Base-by-base conservation (phyloP, 345 rosid species). In the Melastoma malabathricum region DNA sequence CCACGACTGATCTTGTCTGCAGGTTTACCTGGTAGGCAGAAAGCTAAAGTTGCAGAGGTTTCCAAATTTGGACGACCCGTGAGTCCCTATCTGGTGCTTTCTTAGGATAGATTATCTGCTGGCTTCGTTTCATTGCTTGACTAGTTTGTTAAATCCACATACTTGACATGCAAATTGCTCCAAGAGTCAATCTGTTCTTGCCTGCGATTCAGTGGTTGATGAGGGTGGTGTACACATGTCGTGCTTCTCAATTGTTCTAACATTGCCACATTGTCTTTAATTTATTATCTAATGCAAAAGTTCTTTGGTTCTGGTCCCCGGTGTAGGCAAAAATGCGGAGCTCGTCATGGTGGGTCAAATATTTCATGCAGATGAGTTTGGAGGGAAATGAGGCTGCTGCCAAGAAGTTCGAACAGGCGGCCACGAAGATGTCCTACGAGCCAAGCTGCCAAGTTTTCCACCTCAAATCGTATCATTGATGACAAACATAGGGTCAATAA, bases 61-160 rank as follows among this genome's bases (percentile, higher is more conserved):
- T 86, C 98, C 43, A 89, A 89, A 68, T 89, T 86, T 41, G 96
- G 96, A 12, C 68, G 96, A 56, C 98, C 94, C 15, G 98, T 89
- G 61, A 81, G 97, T 74, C 16, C 8, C 41, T 38, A 10, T 54
- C 44, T 23, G 18, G 52, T 29, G 57, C 34, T 49, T 50, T 18
- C 38, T 51, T 29, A 41, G 19, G 20, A 19, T 20, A 0, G 6
- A n/a, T 55, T 12, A 43, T 52, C 29, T 44, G 20, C 18, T 51
- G 13, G 44, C 31, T 51, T 43, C 17, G 14, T 51, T 51, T 34
- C 15, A n/a, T 22, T 13, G 15, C 44, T 0, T 0, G 44, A 34
- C 44, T 5, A 20, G 18, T 34, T 31, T 16, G 2, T 34, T 10
- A 51, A 34, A 18, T 51, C 19, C 13, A 27, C 18, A 51, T 51